Base-by-base conservation (phyloP, 306 rosid species). In the Purshia tridentata region DNA sequence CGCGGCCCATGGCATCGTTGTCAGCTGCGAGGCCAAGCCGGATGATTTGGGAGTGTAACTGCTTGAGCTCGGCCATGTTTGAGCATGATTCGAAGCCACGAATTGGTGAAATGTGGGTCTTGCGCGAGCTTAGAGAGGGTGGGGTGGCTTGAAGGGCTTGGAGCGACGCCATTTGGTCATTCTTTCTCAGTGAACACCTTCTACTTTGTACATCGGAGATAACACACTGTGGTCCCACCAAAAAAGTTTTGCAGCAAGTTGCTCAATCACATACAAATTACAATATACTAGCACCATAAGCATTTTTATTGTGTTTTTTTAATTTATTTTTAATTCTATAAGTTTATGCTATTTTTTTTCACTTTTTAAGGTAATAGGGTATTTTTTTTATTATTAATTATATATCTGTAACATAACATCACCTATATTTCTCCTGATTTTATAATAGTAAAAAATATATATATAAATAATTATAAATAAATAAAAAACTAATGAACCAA, bases 51-150 rank as follows among this genome's bases (percentile, higher is more conserved):
- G 88, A 86, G 62, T 91, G 94, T 10, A 69, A 68, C 48, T 91
- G 91, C 86, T 70, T 88, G 51, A 85, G 85, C 56, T 86, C 80
- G 13, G 72, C 74, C 97, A 91, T 85, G 64, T 67, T 65, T 7
- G 88, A 82, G 59, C 90, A 83, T 63, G 84, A 41, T 9, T 35
- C 50, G 16, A 73, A 77, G 54, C 54, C 55, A 9, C 64, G 70
- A 7, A 66, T 18, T 9, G 80, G 80, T 14, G 71, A 79, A 67
- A 46, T 19, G 23, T 40, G 52, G 41, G 64, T 18, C 19, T 23
- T 73, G 39, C 74, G 42, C 0, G 67, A 77, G 71, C 40, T 52
- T 37, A 15, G 4, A 3, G 18, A 52, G 16, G 69, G 47, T 47
- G 87, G 39, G 70, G 39, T 41, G 18, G 73, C 59, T 9, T 69